phyloP scores from a whole-genome alignment of 1,284 basidiomycete genomes.

The Vanrija sp. region DNA sequence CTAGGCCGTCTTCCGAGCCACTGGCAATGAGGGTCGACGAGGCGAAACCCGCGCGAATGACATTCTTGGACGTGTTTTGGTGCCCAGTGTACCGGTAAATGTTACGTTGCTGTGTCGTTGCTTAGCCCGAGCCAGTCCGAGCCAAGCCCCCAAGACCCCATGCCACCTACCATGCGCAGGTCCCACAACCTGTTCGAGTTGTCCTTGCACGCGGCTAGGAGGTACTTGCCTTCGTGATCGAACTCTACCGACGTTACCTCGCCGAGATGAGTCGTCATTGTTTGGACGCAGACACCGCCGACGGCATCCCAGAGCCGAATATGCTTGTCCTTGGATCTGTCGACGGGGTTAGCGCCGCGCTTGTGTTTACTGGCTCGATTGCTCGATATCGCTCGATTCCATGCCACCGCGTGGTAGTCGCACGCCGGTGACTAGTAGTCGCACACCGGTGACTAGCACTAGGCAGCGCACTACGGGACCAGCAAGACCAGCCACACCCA shows the following conservation, averaged over 20 bases:
- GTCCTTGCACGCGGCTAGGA: constrained; percentile 52
- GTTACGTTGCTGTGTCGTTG: constrained; percentile 38
- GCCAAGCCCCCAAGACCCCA: background rate
- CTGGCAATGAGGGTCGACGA: constrained; percentile 45
- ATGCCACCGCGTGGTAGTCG: background rate
- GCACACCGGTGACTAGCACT: background rate
- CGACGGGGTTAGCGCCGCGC: background rate
- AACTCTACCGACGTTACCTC: constrained; percentile 53
- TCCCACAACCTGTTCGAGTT: constrained; percentile 51
- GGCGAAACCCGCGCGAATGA: constrained; percentile 50
- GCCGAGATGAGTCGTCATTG: constrained; percentile 50
- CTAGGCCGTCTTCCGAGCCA: constrained; percentile 49
- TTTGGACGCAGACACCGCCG: constrained; percentile 50
- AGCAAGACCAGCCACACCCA: background rate
- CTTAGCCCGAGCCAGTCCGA: background rate
- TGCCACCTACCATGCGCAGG: constrained; percentile 43
- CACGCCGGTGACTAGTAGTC: background rate
- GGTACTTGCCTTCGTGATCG: constrained; percentile 49
- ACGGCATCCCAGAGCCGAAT: constrained; percentile 54
- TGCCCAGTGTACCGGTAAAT: constrained; percentile 52
- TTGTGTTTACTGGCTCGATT: background rate
- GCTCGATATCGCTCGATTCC: too few species aligned
- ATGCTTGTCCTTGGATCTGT: constrained; percentile 50
- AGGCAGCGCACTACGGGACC: too few species aligned
- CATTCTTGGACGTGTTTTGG: constrained; percentile 54